Base-by-base conservation (phyloP, 352 stramenopile genomes). In the Phytophthora tubulina region DNA sequence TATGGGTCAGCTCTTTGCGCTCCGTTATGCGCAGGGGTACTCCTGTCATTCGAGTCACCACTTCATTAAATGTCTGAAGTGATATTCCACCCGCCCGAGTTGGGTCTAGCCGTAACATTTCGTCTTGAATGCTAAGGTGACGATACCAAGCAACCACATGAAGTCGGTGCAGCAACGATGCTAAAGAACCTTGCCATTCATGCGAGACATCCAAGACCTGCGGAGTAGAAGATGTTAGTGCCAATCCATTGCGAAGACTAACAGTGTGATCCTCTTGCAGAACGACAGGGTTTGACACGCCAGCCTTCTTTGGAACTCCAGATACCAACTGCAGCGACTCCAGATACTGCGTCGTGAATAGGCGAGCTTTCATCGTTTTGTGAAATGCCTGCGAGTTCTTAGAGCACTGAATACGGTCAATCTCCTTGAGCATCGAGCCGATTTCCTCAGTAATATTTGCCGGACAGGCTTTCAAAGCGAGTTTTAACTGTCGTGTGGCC, bases 291-390 rank as follows among this genome's bases (percentile, higher is more conserved):
- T n/a, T 50, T 32, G 32, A 14, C 33, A 44, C 13, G 13, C 21
- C 1, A 52, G 46, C 3, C 8, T 58, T 60, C 31, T 14, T 39
- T 21, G 39, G 48, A 41, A 15, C 48, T 41, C 52, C 45, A 30
- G 31, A 42, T 2, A 85, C 52, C 6, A 77, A 35, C 41, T 78
- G 70, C 14, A 81, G 53, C 4, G 71, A 84, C 32, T 76, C 67
- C 7, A 92, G 57, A 33, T 85, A 92, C 35, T 83, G 68, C 2
- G 56, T 64, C 2, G 84, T 92, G 70, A 92, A 92, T 3, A 41
- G 35, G 5, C 80, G 67, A 27, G 72, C 74, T n/a, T 80, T 71
- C 9, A 70, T 60, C 0, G 69, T 79, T 38, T 72, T 61, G 31
- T 73, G 70, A 53, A 81, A 85, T 5, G 73, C 79, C 6, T 48